These are phyloP conservation scores for Tylopilus felleus DNA, from an alignment of 768 basidiomycete genomes.

Conservation along the genomic window DNA sequence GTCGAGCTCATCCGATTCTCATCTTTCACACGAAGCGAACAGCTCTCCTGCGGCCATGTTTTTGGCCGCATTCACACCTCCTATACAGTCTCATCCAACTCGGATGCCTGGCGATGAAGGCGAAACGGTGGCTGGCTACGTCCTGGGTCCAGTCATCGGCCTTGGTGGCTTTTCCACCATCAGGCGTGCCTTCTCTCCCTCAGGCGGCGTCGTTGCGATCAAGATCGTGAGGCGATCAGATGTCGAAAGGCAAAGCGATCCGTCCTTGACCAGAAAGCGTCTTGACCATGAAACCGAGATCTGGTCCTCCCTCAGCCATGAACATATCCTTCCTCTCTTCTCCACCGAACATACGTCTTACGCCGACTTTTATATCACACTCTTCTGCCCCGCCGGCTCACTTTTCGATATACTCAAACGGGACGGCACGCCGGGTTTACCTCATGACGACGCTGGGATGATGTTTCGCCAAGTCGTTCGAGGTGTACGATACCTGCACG, in stretches of 20 bases:
- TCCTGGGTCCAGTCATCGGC: conserved; percentile 72
- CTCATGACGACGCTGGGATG: conserved; percentile 76
- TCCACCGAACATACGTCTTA: conserved; percentile 52
- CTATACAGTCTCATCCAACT: conserved; percentile 30
- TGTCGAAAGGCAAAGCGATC: conserved; percentile 48
- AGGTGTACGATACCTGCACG: conserved; percentile 80
- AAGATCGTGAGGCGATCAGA: conserved; percentile 74
- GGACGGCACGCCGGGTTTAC: conserved; percentile 62
- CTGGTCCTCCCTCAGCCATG: conserved; percentile 77
- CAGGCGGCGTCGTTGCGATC: conserved; percentile 73
- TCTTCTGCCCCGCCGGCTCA: conserved; percentile 81
- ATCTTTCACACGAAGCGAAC: conserved; percentile 9
- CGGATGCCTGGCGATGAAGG: conserved; percentile 64
- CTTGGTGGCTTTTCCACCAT: conserved; percentile 82
- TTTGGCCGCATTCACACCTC: conserved; percentile 58
- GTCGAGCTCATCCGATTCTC: neutral
- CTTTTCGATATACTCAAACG: conserved; percentile 79
- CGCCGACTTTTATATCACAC: conserved; percentile 78
- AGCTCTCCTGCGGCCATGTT: conserved; percentile 75
- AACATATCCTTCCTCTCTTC: conserved; percentile 85
- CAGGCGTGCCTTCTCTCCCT: conserved; percentile 58
- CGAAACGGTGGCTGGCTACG: conserved; percentile 64
- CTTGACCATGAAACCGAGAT: conserved; percentile 68
- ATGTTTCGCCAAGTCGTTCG: conserved; percentile 85
- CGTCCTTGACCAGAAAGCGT: conserved; percentile 46